Evolutionary conservation across 257 asterid species (phyloP).

Genomic region (Striga asiatica): DNA sequence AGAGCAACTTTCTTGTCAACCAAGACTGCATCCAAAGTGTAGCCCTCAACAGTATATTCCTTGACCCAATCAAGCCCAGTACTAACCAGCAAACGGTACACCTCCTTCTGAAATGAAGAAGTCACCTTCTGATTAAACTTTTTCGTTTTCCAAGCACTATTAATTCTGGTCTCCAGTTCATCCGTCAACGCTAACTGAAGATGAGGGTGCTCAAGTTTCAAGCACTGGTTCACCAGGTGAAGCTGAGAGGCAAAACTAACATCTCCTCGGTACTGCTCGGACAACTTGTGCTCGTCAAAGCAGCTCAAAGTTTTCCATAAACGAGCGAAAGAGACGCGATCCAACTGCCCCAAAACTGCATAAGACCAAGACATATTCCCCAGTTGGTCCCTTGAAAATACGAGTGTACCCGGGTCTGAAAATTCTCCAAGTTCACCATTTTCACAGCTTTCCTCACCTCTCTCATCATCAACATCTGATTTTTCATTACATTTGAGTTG

Average conservation of each 20-base stretch:
- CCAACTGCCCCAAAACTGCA: conserved; percentile 69
- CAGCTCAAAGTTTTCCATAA: conserved; percentile 53
- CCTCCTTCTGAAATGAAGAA: conserved; percentile 94
- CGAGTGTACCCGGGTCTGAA: conserved; percentile 20
- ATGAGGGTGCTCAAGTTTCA: conserved; percentile 62
- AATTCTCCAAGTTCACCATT: conserved; percentile 14
- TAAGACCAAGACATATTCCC: conserved; percentile 85
- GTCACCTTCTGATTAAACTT: conserved; percentile 72
- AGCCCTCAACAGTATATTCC: conserved; percentile 65
- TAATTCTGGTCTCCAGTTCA: conserved; percentile 47
- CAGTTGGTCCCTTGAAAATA: conserved; percentile 58
- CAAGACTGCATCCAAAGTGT: conserved; percentile 79
- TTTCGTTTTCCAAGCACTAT: conserved; percentile 61
- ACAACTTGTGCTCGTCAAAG: conserved; percentile 47
- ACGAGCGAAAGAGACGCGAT: conserved; percentile 42
- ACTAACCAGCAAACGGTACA: conserved; percentile 74
- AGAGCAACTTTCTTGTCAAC: conserved; percentile 68
- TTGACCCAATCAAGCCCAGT: conserved; percentile 87
- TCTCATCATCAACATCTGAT: conserved; percentile 22
- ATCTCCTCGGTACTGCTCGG: conserved; percentile 67
- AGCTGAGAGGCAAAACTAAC: conserved; percentile 85
- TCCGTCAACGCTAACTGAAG: conserved; percentile 42
- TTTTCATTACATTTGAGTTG: conserved; percentile 28
- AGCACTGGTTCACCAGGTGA: conserved; percentile 57
- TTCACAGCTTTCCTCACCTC: too few species aligned